Base-by-base conservation (phyloP, 2,329 filamentous ascomycete species). In the Claviceps lovelessii region DNA sequence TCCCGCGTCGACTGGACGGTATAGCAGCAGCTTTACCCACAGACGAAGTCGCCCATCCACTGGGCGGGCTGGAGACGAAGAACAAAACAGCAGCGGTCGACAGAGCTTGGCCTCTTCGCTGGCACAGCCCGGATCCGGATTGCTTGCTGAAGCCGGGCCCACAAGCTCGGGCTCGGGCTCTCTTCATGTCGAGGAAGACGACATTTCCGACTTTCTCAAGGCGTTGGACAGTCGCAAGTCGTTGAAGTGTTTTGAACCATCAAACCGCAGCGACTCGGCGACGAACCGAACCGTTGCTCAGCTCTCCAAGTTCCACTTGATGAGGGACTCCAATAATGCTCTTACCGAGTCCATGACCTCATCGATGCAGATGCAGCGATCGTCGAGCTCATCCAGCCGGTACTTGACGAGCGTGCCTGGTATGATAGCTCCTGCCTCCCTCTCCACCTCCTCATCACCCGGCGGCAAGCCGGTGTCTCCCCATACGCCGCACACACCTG, bases 291-390 rank as follows among this genome's bases (percentile, higher is more conserved):
- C 89, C 0, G 84, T 83, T 41, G 86, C 87, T 46, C 87, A 91
- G 60, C 76, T 95, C 45, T 86, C 83, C 28, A 89, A 86, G 62
- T 97, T 93, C 65, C 89, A 93, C 62, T 79, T 81, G 56, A 91
- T 97, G 87, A 81, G 83, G 60, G 91, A 96, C 57, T 90, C 88
- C 0, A 90, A 95, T 64, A 86, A 88, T 55, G 86, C 83, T 5
- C 77, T 98, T 45, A 94, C 89, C 0, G 93, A 98, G 54, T 95
- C 90, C 0, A 89, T 98, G 78, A 89, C 88, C 33, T 93, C 89
- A 0, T 97, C 91, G 0, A 79, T 90, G 62, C 81, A 94, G 61
- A 73, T 96, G 55, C 86, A 95, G 49, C 81, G 88, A 44, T 93
- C 89, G 0, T 89, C 86, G 5, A 87, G 81, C 56, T 88, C 90